Base-by-base conservation (phyloP, 2,329 filamentous ascomycete genomes). In the Neofusicoccum ribis region DNA sequence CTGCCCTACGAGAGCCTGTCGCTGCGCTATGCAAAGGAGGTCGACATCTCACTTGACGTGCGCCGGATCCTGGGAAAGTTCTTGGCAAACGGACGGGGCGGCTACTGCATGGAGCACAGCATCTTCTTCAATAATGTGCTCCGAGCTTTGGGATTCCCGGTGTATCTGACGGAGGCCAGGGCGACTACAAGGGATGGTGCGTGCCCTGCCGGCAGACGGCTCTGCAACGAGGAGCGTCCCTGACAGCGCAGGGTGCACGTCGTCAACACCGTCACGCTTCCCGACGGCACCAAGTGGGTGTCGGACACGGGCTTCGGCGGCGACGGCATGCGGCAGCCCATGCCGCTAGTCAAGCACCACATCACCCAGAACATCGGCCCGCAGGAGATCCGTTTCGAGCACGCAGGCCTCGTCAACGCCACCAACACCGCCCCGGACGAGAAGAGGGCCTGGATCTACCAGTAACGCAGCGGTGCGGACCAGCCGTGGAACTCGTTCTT, bases 251-350 rank as follows among this genome's bases (percentile, higher is more conserved):
- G 80, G 76, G 79, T 82, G 14, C 88, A 90, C 73, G 84, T 89
- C 71, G 80, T 89, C 51, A 84, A 87, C 69, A 85, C 90, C 61
- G 82, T 89, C 47, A 84, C 81, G 1, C 78, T 91, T 39, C 72
- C 79, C 23, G 76, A 79, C 5, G 78, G 78, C 44, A 80, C 80
- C 34, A 77, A 80, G 65, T 88, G 83, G 74, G 76, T 84, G 70
- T 74, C 86, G 9, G 89, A 91, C 72, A 85, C 88, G 11, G 86
- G 83, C 4, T 91, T 91, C 70, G 89, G 89, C 52, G 85, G 85
- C 20, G 85, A 88, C 70, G 85, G 85, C 7, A 80, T 87, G 2
- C 88, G 84, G 1, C 75, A 77, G 15, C 88, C 88, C 6, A 74
- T 91, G 43, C 82, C 82, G 1, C 76, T 91, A 76, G 82, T n/a